phyloP scores from a whole-genome alignment of 176 grass and related monocot species.

The Olyra latifolia region DNA sequence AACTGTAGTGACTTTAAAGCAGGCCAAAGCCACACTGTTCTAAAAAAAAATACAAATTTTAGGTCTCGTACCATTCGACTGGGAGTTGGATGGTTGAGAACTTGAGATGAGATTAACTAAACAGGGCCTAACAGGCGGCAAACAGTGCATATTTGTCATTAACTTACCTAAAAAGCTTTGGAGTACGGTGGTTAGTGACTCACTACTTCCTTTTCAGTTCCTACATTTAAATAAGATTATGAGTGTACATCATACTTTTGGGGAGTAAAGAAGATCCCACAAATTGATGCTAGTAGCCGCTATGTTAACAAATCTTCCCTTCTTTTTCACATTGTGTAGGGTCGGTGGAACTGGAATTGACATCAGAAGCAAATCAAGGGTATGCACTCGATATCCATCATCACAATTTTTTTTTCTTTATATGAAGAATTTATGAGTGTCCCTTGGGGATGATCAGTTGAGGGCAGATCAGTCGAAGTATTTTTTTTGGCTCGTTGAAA shows the following conservation, averaged over 20 bases:
- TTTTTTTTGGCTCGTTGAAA: background rate
- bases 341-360: conserved; percentile 96
- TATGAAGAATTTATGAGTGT: background rate
- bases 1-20: background rate
- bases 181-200: background rate
- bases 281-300: background rate
- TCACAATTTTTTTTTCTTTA: background rate
- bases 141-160: background rate
- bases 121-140: background rate
- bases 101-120: background rate
- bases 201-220: conserved; percentile 30
- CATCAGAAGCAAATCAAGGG: conserved; percentile 98
- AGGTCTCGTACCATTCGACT: background rate
- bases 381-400: conserved; percentile 6
- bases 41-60: background rate
- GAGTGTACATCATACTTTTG: background rate
- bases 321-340: conserved; percentile 45
- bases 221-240: conserved; percentile 9
- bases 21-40: background rate
- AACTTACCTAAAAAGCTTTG: background rate
- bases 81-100: background rate
- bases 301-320: conserved; percentile 17
- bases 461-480: background rate
- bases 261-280: background rate
- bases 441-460: conserved; percentile 7